A percentile compares a stretch with the other conserved stretches of the same genome.
Conservation (phyloP, 305 asterid species). For the Fraxinus xanthoxyloides region DNA sequence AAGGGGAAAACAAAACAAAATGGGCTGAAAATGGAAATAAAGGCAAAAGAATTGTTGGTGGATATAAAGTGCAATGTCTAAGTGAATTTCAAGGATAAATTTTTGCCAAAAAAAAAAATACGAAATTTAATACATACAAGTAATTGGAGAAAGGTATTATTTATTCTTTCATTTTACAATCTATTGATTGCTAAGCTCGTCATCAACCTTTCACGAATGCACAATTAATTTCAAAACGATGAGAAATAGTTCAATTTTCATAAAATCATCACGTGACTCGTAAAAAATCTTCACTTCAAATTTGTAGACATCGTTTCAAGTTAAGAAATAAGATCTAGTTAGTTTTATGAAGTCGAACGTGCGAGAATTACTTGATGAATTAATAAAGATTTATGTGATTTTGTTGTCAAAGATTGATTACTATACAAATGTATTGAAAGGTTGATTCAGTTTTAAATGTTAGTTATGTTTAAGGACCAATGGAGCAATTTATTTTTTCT, state of each 20-base stretch:
- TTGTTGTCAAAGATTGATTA: background rate
- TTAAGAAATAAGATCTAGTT: too few species aligned
- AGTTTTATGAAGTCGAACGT: background rate
- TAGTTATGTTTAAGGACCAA: background rate
- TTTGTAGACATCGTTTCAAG: background rate
- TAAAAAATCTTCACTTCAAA: background rate
- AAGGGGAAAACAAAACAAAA: conserved; percentile 8
- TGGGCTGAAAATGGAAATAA: conserved; percentile 29
- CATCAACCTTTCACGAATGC: background rate
- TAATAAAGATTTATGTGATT: too few species aligned
- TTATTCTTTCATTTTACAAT: too few species aligned
- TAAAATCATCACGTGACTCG: background rate
- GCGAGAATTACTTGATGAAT: background rate
- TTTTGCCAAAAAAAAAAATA: background rate
- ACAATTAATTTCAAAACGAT: background rate
- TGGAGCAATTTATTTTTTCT: background rate
- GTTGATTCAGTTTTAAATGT: background rate
- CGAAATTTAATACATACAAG: background rate
- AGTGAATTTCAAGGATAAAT: background rate
- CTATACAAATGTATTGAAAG: background rate
- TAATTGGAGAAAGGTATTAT: too few species aligned
- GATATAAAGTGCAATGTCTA: conserved; percentile 15
- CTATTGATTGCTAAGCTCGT: background rate
- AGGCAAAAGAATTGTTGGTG: conserved; percentile 31
- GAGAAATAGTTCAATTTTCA: background rate